Percentiles rank a stretch among this genome's conserved stretches.
Conservation (phyloP, 176 grass and related monocot genomes). For the Calamus simplicifolius region DNA sequence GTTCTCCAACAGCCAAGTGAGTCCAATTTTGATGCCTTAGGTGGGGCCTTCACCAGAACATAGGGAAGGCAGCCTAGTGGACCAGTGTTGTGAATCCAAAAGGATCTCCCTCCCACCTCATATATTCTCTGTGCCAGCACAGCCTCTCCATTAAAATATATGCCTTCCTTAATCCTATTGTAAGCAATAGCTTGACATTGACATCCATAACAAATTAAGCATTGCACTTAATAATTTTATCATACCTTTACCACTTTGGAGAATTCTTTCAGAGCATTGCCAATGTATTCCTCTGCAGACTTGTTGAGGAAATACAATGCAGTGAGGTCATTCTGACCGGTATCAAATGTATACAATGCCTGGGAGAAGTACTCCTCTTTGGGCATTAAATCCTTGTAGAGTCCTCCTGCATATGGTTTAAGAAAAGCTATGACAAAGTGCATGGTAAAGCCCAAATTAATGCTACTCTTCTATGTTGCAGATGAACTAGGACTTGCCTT, state of each 20-base stretch:
- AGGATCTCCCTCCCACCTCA: conserved; percentile 3
- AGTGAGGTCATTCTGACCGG: conserved; percentile 22
- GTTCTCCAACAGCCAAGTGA: background rate
- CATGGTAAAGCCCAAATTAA: too few species aligned
- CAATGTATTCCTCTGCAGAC: background rate
- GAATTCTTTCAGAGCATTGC: conserved; percentile 5
- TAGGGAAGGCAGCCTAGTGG: conserved; percentile 15
- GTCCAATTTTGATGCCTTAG: background rate
- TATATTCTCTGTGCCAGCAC: conserved; percentile 1
- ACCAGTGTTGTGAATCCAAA: conserved; percentile 18
- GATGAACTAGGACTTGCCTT: background rate
- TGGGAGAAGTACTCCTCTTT: conserved; percentile 6
- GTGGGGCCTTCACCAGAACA: background rate
- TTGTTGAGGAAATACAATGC: conserved; percentile 9
- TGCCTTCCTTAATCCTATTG: too few species aligned
- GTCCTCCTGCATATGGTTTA: background rate
- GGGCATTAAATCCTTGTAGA: conserved; percentile 2
- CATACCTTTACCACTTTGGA: conserved; percentile 8
- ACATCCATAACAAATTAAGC: too few species aligned
- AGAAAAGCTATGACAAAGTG: too few species aligned
- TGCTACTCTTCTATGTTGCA: too few species aligned
- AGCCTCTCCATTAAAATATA: background rate
- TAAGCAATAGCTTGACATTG: too few species aligned
- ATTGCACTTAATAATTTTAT: background rate
- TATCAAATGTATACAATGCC: conserved; percentile 16